Percentiles rank a stretch among this genome's conserved stretches.
These are phyloP conservation scores for Wickerhamiella occidentalis DNA, from an alignment of 805 yeast genomes.

Conservation along the genomic window DNA sequence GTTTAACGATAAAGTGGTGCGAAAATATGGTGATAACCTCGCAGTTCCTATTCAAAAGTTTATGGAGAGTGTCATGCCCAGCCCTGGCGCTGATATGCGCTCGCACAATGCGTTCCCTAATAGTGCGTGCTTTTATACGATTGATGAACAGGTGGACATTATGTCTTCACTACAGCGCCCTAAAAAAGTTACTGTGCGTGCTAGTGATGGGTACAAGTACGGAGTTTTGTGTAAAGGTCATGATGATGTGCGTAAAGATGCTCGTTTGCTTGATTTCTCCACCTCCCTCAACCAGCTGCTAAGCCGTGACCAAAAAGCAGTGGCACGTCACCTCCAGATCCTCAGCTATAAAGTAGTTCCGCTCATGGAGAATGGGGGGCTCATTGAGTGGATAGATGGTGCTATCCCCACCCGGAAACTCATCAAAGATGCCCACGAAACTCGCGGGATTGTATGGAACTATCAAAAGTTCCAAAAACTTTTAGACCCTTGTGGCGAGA, in stretches of 20 bases:
- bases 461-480: constrained; percentile 22
- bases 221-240: constrained; percentile 68
- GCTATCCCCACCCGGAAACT: constrained; percentile 61
- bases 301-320: constrained; percentile 53
- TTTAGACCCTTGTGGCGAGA: constrained; percentile 21
- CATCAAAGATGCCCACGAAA: constrained; percentile 34
- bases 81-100: constrained; percentile 9
- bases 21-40: constrained; percentile 10
- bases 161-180: constrained; percentile 82
- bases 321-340: constrained; percentile 57
- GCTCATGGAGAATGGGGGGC: constrained; percentile 71
- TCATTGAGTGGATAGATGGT: constrained; percentile 79
- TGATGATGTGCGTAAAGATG: constrained; percentile 92
- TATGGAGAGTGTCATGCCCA: constrained; percentile 18
- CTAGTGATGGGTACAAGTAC: constrained; percentile 66
- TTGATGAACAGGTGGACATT: constrained; percentile 57
- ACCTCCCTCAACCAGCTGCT: constrained; percentile 70
- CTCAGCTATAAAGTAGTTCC: constrained; percentile 83
- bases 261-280: constrained; percentile 85
- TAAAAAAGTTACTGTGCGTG: constrained; percentile 57
- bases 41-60: constrained; percentile 22
- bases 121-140: constrained; percentile 36
- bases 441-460: constrained; percentile 30
- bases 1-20: neutral
- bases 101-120: constrained; percentile 14